phyloP scores from a whole-genome alignment of 2,329 filamentous ascomycete species.

The Zelopaecilomyces penicillatus region DNA sequence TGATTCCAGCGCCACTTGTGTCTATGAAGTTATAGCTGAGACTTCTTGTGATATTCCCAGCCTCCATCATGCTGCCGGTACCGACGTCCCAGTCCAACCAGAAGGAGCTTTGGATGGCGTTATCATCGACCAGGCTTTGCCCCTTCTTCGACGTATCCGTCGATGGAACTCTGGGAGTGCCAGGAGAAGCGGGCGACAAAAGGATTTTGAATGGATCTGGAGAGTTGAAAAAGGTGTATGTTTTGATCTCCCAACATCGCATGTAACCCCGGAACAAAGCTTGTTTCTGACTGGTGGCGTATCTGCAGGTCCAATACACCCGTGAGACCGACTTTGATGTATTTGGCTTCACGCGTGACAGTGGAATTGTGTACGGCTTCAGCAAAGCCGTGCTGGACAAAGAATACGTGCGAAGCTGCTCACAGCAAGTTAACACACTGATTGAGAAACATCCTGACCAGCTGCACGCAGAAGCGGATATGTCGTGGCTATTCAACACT shows the following conservation, averaged over 20 bases:
- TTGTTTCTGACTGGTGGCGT: background rate
- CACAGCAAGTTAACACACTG: slow-evolving; percentile 37
- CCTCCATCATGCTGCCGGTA: no score
- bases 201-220: slow-evolving; percentile 51
- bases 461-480: slow-evolving; percentile 38
- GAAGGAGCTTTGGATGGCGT: slow-evolving; percentile 27
- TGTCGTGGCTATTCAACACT: slow-evolving; percentile 36
- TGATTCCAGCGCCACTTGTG: slow-evolving; percentile 61
- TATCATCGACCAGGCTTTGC: slow-evolving; percentile 44
- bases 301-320: slow-evolving; percentile 41
- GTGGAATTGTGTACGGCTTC: slow-evolving; percentile 70
- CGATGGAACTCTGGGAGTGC: slow-evolving; percentile 80
- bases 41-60: no score
- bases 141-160: slow-evolving; percentile 65
- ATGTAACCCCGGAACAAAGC: background rate
- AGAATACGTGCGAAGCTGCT: slow-evolving; percentile 34
- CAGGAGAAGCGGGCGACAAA: slow-evolving; percentile 60
- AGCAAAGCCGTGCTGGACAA: slow-evolving; percentile 42
- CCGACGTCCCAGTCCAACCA: background rate
- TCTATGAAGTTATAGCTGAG: slow-evolving; percentile 64
- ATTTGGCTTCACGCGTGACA: slow-evolving; percentile 77
- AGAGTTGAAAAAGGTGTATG: slow-evolving; percentile 52
- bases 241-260: slow-evolving; percentile 4
- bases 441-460: slow-evolving; percentile 35
- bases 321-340: slow-evolving; percentile 71